Evolutionary conservation across 1,139 yeast species (phyloP), one percentile per base, ranked within the genome.

Genomic region (Scheffersomyces cryptocercus): DNA sequence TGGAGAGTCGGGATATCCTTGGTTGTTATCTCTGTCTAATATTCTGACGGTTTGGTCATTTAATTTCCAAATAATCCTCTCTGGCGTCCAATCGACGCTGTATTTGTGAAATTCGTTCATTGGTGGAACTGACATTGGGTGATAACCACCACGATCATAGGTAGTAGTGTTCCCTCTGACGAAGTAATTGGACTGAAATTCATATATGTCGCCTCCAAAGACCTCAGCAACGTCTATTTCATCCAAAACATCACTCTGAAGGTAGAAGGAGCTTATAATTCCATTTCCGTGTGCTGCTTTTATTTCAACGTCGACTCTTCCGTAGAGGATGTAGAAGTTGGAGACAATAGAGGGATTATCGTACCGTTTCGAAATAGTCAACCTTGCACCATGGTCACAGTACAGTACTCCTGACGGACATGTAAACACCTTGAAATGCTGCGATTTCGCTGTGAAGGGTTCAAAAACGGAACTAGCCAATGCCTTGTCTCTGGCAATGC

Each of bases 171-270:
- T 70, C 0, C 81, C 81, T 48, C 73, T 73, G 34, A 71, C 64
- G 50, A 75, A 75, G 56, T 58, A 76, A 54, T 75, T 75, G 15
- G 77, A 59, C 47, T 73, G 77, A 46, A 60, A 65, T 40, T 64
- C 63, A 38, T 50, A 58, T 2, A 55, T 57, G 42, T 67, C 62
- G 12, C 71, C 68, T 3, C 80, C 79, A 51, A 75, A 70, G 29
- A 72, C 53, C 45, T 76, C 81, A 20, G 67, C 70, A 9, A 73
- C 53, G 47, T 75, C 81, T 35, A 76, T 73, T 46, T 75, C 80
- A 53, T 76, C 81, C 45, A 68, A 59, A 51, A 72, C 78, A 47
- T 74, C 75, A 46, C 75, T 67, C 52, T 75, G 80, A 20, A 75
- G 53, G 51, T 75, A 76, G 37, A 74, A 62, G 8, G 77, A 69